Percentiles rank a stretch among this genome's conserved stretches.
Evolutionary conservation across 2,329 filamentous ascomycete genomes (phyloP).

Genomic region (Onygenales sp.): DNA sequence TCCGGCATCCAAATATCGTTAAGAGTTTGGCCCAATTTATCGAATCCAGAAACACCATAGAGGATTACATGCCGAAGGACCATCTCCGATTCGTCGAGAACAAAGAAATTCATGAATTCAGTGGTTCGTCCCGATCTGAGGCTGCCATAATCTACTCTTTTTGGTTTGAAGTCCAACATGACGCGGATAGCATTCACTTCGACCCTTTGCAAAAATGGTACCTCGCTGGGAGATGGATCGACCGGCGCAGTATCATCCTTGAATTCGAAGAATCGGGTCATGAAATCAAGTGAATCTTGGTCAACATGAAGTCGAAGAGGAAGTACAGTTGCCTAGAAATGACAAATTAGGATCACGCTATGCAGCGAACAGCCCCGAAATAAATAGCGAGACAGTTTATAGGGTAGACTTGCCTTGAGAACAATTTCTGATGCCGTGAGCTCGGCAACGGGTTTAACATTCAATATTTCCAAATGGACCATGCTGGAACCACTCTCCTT

Average conservation of each 20-base stretch:
- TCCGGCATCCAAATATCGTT: constrained; percentile 98
- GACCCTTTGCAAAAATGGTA: constrained; percentile 79
- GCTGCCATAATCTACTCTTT: constrained; percentile 91
- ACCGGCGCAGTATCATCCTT: constrained; percentile 58
- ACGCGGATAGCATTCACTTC: constrained; percentile 78
- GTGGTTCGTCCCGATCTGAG: constrained; percentile 88
- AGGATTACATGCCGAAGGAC: constrained; percentile 80
- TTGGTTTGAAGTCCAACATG: constrained; percentile 93
- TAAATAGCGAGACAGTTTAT: not conserved
- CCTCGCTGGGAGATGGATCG: constrained; percentile 52
- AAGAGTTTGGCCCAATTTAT: constrained; percentile 76
- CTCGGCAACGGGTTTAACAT: constrained; percentile 74
- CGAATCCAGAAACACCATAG: constrained; percentile 85
- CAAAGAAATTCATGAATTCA: constrained; percentile 98
- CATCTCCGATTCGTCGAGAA: constrained; percentile 81
- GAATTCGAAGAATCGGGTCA: constrained; percentile 96
- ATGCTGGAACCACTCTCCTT: constrained; percentile 80
- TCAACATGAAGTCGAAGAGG: constrained; percentile 89
- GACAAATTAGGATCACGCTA: constrained; percentile 9
- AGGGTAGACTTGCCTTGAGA: constrained; percentile 46
- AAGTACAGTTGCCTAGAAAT: constrained; percentile 55
- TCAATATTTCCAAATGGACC: constrained; percentile 81
- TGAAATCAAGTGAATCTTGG: constrained; percentile 93
- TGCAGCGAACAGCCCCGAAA: not conserved
- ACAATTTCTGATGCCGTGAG: constrained; percentile 85